A percentile compares a stretch with the other conserved stretches of the same genome.
Conservation (phyloP, 805 yeast genomes). For the Ogataea siamensis region DNA sequence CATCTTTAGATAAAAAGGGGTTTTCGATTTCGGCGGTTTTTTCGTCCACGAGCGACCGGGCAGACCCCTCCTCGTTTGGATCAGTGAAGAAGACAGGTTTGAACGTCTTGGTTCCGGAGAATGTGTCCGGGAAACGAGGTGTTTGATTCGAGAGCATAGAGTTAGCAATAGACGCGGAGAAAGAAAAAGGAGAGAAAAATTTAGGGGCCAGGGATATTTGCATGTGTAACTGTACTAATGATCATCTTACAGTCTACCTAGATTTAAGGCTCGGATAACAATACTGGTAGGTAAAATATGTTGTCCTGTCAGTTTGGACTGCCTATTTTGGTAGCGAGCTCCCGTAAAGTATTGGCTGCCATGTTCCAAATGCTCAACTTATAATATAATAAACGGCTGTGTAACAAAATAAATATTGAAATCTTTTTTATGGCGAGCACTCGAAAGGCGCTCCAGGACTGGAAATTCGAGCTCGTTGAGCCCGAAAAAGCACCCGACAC, state of each 20-base stretch:
- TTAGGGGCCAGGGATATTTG: slow-evolving; percentile 1
- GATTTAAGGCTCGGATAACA: too few species aligned
- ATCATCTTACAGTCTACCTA: too few species aligned
- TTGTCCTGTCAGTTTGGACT: too few species aligned
- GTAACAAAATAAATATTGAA: too few species aligned
- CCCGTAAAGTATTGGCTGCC: too few species aligned
- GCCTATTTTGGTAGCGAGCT: too few species aligned
- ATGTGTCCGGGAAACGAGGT: slow-evolving; percentile 18
- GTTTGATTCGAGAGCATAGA: slow-evolving; percentile 20
- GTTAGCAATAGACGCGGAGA: slow-evolving; percentile 12
- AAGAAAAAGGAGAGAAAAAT: slow-evolving; percentile 8
- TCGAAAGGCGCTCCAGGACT: slow-evolving; percentile 34
- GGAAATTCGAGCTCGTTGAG: slow-evolving; percentile 32
- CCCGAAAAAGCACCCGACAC: slow-evolving; percentile 5
- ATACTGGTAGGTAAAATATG: too few species aligned
- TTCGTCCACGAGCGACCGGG: slow-evolving; percentile 12
- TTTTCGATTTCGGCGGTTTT: slow-evolving; percentile 10
- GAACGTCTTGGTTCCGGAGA: slow-evolving; percentile 14
- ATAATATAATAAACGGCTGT: too few species aligned
- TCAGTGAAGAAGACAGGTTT: slow-evolving; percentile 24
- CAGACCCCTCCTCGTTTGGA: slow-evolving; percentile 16
- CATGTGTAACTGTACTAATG: too few species aligned
- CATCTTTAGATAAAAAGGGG: slow-evolving; percentile 18
- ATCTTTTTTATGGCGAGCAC: slow-evolving; percentile 26
- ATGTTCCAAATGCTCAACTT: too few species aligned